Evolutionary conservation across 1,284 basidiomycete species (phyloP).

Genomic region (Tremellales sp.): DNA sequence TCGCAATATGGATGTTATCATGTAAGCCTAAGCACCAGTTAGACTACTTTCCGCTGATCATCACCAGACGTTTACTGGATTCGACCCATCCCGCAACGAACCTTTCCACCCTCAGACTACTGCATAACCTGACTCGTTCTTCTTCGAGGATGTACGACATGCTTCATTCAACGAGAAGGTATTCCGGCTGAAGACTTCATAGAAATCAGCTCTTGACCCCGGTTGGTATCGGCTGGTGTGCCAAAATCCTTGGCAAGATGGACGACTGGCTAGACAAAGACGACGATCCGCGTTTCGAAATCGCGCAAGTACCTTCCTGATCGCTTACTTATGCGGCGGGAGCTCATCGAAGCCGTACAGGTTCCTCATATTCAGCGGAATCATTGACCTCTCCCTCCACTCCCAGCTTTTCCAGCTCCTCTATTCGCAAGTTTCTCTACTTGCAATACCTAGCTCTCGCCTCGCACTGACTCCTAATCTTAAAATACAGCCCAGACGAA

Average conservation of each 20-base stretch:
- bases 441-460: no score
- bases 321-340: no score
- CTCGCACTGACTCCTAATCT: no score
- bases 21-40: conserved; percentile 56
- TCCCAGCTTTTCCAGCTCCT: conserved; percentile 43
- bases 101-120: conserved; percentile 62
- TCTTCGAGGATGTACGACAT: conserved; percentile 57
- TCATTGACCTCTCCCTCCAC: conserved; percentile 48
- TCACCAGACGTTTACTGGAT: conserved; percentile 63
- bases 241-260: conserved; percentile 56
- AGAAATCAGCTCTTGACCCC: conserved; percentile 15
- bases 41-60: neutral
- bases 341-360: no score
- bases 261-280: conserved; percentile 62
- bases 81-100: conserved; percentile 63
- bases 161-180: neutral
- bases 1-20: conserved; percentile 55
- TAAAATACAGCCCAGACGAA: conserved; percentile 56
- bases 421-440: conserved; percentile 47
- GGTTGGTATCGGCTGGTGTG: conserved; percentile 27
- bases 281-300: conserved; percentile 66
- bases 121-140: conserved; percentile 66
- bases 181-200: conserved; percentile 5
- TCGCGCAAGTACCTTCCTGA: conserved; percentile 56
- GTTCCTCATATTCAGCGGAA: conserved; percentile 48